Percentiles rank a stretch among this genome's conserved stretches.
Evolutionary conservation across 768 basidiomycete species (phyloP).

Genomic region (Pleurotus cornucopiae): DNA sequence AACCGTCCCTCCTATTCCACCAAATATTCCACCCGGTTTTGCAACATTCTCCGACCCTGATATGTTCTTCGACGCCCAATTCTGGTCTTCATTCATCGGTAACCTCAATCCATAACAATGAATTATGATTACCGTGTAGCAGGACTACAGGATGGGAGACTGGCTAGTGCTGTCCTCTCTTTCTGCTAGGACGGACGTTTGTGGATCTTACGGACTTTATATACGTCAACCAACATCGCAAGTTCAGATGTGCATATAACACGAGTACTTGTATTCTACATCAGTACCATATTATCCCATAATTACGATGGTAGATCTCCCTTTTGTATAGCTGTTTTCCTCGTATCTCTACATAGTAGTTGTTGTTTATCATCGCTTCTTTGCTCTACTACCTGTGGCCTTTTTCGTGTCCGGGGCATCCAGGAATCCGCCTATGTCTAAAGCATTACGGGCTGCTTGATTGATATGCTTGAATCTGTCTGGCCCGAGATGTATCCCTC

Average conservation of each 20-base stretch:
- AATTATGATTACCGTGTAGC: neutral
- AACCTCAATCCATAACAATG: conserved; percentile 16
- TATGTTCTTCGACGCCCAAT: conserved; percentile 36
- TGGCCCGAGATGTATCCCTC: conserved; percentile 86
- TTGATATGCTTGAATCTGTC: conserved; percentile 94
- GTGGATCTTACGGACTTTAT: neutral
- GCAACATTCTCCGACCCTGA: conserved; percentile 19
- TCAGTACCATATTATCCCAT: no score
- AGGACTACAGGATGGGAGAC: no score
- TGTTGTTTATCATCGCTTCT: neutral
- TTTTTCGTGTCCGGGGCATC: conserved; percentile 39
- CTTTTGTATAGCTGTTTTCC: neutral
- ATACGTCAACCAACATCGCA: neutral
- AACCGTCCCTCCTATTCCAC: neutral
- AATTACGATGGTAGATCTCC: neutral
- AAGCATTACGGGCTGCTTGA: conserved; percentile 87
- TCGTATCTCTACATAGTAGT: neutral
- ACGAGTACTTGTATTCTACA: neutral
- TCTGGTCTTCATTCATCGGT: conserved; percentile 38
- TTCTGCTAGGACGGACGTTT: neutral
- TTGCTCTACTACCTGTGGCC: conserved; percentile 13
- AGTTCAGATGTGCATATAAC: no score
- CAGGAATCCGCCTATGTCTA: conserved; percentile 85
- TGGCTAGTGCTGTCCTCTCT: no score
- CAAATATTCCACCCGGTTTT: neutral